Evolutionary conservation across 75 land plant genomes (phyloP).

Genomic region (Cupressus sempervirens): DNA sequence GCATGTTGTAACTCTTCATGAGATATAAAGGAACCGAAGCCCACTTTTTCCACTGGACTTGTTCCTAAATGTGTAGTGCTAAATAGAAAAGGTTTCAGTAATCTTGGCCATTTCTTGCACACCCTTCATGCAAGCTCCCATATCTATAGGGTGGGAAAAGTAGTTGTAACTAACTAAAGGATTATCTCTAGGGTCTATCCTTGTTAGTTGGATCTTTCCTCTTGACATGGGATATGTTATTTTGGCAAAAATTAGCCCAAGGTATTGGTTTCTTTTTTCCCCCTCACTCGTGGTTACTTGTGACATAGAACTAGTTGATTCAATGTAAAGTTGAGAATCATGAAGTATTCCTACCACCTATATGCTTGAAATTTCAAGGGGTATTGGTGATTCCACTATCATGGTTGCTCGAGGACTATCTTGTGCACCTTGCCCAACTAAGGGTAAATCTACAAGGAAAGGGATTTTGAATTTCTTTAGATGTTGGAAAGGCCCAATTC

Average conservation of each 20-base stretch:
- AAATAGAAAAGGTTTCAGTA: slow-evolving; percentile 41
- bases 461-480: slow-evolving; percentile 35
- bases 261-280: not conserved
- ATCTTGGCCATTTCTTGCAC: slow-evolving; percentile 31
- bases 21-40: not conserved
- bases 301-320: slow-evolving; percentile 46
- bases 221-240: slow-evolving; percentile 62
- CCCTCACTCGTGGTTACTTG: not conserved
- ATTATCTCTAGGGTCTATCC: slow-evolving; percentile 51
- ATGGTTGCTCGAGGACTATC: slow-evolving; percentile 82
- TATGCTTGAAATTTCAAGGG: slow-evolving; percentile 47
- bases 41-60: not conserved
- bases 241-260: slow-evolving; percentile 47
- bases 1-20: too few species aligned
- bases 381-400: slow-evolving; percentile 45
- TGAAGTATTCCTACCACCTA: slow-evolving; percentile 65
- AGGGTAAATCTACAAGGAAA: slow-evolving; percentile 36
- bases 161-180: slow-evolving; percentile 86
- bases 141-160: slow-evolving; percentile 61
- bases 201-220: slow-evolving; percentile 58
- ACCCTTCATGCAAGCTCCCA: slow-evolving; percentile 59
- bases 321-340: slow-evolving; percentile 45
- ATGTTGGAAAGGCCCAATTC: slow-evolving; percentile 53
- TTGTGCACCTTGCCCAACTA: slow-evolving; percentile 67
- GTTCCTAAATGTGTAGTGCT: slow-evolving; percentile 22